Conservation (phyloP, 257 asterid genomes). For the Nicotiana knightiana region DNA sequence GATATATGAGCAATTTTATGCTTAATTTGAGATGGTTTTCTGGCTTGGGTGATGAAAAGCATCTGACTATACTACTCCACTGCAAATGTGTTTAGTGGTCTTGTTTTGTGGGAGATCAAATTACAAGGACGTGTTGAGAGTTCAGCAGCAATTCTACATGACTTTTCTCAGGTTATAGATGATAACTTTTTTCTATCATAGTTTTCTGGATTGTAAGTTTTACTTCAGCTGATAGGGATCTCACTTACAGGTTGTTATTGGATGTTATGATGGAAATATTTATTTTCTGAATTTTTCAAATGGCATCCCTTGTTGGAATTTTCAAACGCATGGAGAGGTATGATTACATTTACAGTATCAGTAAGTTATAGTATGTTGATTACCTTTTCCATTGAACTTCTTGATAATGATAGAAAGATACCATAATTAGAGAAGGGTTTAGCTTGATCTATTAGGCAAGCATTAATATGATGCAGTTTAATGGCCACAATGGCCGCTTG, state of each 20-base stretch:
- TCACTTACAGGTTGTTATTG: conserved; percentile 66
- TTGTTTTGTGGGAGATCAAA: conserved; percentile 64
- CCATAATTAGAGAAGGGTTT: background rate
- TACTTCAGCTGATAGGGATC: background rate
- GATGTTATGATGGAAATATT: conserved; percentile 76
- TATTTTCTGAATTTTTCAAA: conserved; percentile 60
- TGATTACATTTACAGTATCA: conserved; percentile 6
- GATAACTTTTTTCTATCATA: background rate
- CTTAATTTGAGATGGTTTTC: background rate
- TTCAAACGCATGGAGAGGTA: conserved; percentile 85
- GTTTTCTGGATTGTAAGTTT: conserved; percentile 6
- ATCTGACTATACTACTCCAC: background rate
- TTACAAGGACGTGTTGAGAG: conserved; percentile 83
- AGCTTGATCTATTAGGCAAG: too few species aligned
- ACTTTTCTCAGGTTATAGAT: conserved; percentile 63
- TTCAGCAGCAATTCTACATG: conserved; percentile 77
- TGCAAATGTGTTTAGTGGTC: conserved; percentile 46
- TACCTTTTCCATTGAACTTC: background rate
- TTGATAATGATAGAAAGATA: background rate
- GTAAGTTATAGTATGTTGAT: background rate
- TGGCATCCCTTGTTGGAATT: conserved; percentile 74
- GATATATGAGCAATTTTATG: background rate
- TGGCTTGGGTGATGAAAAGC: background rate
- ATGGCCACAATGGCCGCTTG: too few species aligned
- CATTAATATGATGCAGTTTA: too few species aligned